Base-by-base conservation (phyloP, 352 stramenopile genomes). In the Chrysophaeum taylorii region DNA sequence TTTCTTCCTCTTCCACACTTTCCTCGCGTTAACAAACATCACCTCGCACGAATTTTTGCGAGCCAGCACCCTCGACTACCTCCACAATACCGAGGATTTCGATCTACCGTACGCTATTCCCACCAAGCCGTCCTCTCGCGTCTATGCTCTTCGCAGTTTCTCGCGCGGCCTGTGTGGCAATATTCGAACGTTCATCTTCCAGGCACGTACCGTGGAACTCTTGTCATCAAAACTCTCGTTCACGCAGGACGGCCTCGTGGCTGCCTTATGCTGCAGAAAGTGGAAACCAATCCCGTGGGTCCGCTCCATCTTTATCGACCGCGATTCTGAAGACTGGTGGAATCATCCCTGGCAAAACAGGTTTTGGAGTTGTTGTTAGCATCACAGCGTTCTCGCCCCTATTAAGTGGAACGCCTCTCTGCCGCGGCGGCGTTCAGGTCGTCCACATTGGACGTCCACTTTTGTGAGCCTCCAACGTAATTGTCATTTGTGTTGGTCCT, bases 261-360 rank as follows among this genome's bases (percentile, higher is more conserved):
- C 57, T 36, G 9, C 21, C 16, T 36, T 66, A 5, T 33, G 35
- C 9, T 2, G 57, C 33, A 9, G 57, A 1, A 12, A 42, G 5
- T 66, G 57, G 57, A 33, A 39, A 15, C 70, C 62, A 48, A 68
- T 33, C 29, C 33, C 25, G 2, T 74, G 70, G 70, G 54, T 52
- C 29, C 70, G 50, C 7, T 63, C 70, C 5, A 63, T 36, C 9
- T 31, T 54, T 12, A 61, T 67, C 48, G 63, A 43, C 5, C 70
- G 70, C 52, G 70, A 74, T 38, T 74, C 70, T 21, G 70, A 74
- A 29, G 70, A 74, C 63, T 74, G 70, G 70, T 60, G 70, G 35
- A 62, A 60, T 15, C 71, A 74, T 29, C 57, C 69, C 39, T 74
- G 70, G 70, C 62, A 74, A 63, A 74, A 74, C 70, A 74, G 71